Percentiles rank a stretch among this genome's conserved stretches.
phyloP scores from a whole-genome alignment of 805 yeast species.

The Ogataea populi-albae region DNA sequence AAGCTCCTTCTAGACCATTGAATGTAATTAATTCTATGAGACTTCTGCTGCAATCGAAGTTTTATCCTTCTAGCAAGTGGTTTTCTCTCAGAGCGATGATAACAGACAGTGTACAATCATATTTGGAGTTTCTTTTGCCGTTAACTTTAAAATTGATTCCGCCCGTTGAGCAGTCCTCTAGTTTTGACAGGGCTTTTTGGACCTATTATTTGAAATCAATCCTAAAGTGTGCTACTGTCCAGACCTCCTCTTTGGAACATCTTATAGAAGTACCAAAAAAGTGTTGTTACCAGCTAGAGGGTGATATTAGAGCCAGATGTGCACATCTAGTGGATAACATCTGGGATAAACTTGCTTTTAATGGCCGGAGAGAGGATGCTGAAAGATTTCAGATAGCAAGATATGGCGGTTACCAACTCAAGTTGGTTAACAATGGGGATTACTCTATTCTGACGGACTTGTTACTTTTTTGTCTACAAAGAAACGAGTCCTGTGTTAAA shows the following conservation, averaged over 20 bases:
- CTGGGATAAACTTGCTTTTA: conserved; percentile 78
- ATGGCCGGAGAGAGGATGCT: conserved; percentile 50
- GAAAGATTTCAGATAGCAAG: conserved; percentile 56
- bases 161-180: conserved; percentile 44
- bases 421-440: conserved; percentile 52
- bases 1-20: conserved; percentile 5
- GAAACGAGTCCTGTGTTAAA: conserved; percentile 55
- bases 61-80: conserved; percentile 73
- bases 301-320: conserved; percentile 58
- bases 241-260: conserved; percentile 66
- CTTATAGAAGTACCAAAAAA: conserved; percentile 69
- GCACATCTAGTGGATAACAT: conserved; percentile 52
- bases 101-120: conserved; percentile 52
- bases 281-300: conserved; percentile 63
- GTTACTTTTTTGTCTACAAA: conserved; percentile 65
- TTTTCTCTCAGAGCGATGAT: conserved; percentile 59
- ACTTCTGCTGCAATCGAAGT: conserved; percentile 49
- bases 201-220: conserved; percentile 58
- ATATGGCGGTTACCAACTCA: conserved; percentile 71
- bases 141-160: conserved; percentile 53
- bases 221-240: conserved; percentile 58
- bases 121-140: conserved; percentile 52
- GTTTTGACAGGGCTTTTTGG: conserved; percentile 64
- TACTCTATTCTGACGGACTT: conserved; percentile 62
- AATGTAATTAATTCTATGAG: conserved; percentile 37